A percentile compares a stretch with the other conserved stretches of the same genome.
These are phyloP conservation scores for Arabidopsis arenosa DNA, from an alignment of 345 rosid species.

Conservation along the genomic window DNA sequence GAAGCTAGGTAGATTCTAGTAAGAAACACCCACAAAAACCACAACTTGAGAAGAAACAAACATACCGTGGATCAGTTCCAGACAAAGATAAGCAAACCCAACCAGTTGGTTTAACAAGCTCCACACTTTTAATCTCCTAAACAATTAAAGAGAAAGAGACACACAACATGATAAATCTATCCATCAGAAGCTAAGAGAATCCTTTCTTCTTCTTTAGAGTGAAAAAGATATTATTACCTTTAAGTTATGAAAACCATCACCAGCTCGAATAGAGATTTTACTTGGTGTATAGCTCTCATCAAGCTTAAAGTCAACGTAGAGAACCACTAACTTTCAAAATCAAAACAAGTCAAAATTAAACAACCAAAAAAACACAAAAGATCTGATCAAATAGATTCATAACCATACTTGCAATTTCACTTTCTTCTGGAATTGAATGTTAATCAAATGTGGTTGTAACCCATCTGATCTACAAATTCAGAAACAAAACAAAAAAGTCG, in stretches of 20 bases:
- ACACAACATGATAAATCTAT: slow-evolving; percentile 5
- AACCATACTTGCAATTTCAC: slow-evolving; percentile 74
- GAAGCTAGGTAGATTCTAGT: slow-evolving; percentile 5
- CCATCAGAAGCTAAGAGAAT: background rate
- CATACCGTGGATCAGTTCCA: slow-evolving; percentile 86
- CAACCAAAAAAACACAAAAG: background rate
- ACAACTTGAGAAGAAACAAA: background rate
- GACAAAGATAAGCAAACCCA: slow-evolving; percentile 83
- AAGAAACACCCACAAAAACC: background rate
- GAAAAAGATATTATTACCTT: slow-evolving; percentile 57
- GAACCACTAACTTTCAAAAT: slow-evolving; percentile 62
- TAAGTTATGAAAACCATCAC: slow-evolving; percentile 93
- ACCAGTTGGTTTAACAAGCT: slow-evolving; percentile 85
- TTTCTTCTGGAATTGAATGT: slow-evolving; percentile 96
- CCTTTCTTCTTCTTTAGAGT: background rate
- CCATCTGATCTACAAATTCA: slow-evolving; percentile 79
- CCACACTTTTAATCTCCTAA: slow-evolving; percentile 86
- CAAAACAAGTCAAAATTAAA: slow-evolving; percentile 15
- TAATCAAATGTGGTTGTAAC: slow-evolving; percentile 90
- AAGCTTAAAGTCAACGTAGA: slow-evolving; percentile 90
- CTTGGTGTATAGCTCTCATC: slow-evolving; percentile 95
- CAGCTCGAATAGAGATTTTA: slow-evolving; percentile 85
- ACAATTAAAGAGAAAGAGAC: slow-evolving; percentile 23
- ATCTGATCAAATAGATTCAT: background rate
- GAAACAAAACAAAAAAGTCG: background rate